Evolutionary conservation across 495 filamentous ascomycete species (phyloP), one percentile per base, ranked within the genome.

Genomic region (Penicillium lividum): DNA sequence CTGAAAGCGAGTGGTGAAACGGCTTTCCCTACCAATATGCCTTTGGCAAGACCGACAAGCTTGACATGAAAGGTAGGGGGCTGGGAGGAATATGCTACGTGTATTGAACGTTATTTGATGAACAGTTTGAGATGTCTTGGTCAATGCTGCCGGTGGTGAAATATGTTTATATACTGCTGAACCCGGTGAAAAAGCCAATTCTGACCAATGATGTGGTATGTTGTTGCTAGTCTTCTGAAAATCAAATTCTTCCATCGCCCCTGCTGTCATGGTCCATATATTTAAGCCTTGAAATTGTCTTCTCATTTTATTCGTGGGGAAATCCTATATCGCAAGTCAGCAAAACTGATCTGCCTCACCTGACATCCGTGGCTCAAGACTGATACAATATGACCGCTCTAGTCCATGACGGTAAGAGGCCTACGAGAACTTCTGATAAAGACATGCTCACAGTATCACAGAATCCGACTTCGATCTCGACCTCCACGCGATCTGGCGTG

Each of bases 391-490:
- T 40, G 36, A 40, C 36, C 36, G 3, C 36, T 40, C 36, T 40
- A 40, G 6, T 40, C 11, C 13, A 40, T 40, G 36, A 40, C 6
- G 36, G 36, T 40, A 40, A 40, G 36, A 16, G 36, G 1, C 4
- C 36, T 40, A n/a, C 10, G n/a, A 40, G 36, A 40, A 40, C 13
- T 40, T 40, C 36, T 40, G 36, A 40, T 13, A n/a, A 40, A 40
- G 13, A 40, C 13, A 16, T 40, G 18, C 43, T 45, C 3, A 45
- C 5, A 27, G 9, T 9, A 45, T 27, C 16, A 51, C n/a, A 55
- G 54, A 56, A 18, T 40, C 28, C 36, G 44, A 49, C 46, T 56
- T 40, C 29, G 54, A 56, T 30, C 16, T 56, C 22, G 45, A 56
- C 13, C 44, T 56, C 25, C 31, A 59, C 50, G 33, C 25, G 9